Conservation (phyloP, 1,139 yeast species). For the Kodamaea fungicola region DNA sequence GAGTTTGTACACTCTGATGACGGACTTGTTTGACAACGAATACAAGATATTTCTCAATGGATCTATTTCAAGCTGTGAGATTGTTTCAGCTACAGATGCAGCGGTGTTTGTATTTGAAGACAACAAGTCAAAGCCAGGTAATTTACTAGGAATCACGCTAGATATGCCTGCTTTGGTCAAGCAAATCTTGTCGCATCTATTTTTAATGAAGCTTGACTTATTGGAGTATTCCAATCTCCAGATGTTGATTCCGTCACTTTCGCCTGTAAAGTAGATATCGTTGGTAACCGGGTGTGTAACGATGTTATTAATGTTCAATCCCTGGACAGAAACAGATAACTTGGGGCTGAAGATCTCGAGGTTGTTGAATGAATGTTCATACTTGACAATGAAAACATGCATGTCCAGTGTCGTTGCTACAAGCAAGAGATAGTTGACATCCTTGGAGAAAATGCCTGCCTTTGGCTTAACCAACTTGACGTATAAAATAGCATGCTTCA, state of each 20-base stretch:
- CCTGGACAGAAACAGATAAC: slow-evolving; percentile 75
- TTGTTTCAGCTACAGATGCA: slow-evolving; percentile 45
- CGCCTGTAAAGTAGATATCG: slow-evolving; percentile 80
- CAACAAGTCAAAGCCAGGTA: slow-evolving; percentile 45
- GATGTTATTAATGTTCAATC: slow-evolving; percentile 67
- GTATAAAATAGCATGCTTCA: slow-evolving; percentile 71
- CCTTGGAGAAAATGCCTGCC: slow-evolving; percentile 72
- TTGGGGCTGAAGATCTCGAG: slow-evolving; percentile 80
- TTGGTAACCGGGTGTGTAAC: slow-evolving; percentile 60
- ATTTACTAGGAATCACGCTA: slow-evolving; percentile 51
- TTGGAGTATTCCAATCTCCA: slow-evolving; percentile 90
- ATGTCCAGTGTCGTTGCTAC: slow-evolving; percentile 81
- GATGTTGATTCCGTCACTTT: slow-evolving; percentile 70
- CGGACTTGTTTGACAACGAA: slow-evolving; percentile 77
- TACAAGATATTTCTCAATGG: slow-evolving; percentile 74
- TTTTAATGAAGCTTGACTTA: slow-evolving; percentile 83
- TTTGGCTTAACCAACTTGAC: slow-evolving; percentile 79
- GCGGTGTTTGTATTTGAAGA: slow-evolving; percentile 11
- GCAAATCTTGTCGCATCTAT: slow-evolving; percentile 79
- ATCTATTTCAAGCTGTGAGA: slow-evolving; percentile 69
- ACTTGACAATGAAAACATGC: slow-evolving; percentile 71
- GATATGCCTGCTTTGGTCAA: slow-evolving; percentile 67
- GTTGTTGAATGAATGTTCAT: slow-evolving; percentile 45
- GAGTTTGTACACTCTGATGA: slow-evolving; percentile 75
- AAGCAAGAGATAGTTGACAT: slow-evolving; percentile 68